phyloP scores from a whole-genome alignment of 2,329 filamentous ascomycete genomes.

The Cytospora paraplurivora region DNA sequence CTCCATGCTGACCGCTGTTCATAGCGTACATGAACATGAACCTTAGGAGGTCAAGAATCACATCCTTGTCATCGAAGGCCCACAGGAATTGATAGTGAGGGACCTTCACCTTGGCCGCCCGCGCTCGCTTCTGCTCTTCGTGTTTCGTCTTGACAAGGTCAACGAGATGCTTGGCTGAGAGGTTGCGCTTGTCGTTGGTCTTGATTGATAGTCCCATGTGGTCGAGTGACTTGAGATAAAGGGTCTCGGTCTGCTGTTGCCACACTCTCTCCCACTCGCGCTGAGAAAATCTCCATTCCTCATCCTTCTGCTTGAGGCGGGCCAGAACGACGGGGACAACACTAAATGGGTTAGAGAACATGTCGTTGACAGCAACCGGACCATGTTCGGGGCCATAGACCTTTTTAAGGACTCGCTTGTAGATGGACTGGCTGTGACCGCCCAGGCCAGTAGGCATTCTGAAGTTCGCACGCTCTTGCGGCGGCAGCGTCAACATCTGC shows the following conservation, averaged over 20 bases:
- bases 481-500: conserved; percentile 78
- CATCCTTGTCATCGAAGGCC: conserved; percentile 70
- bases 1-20: conserved; percentile 70
- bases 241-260: conserved; percentile 91
- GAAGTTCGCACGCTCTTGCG: conserved; percentile 72
- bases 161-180: conserved; percentile 86
- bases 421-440: conserved; percentile 93
- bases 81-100: conserved; percentile 75
- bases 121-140: conserved; percentile 81
- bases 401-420: conserved; percentile 96
- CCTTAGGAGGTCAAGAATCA: conserved; percentile 64
- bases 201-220: conserved; percentile 94
- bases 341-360: conserved; percentile 80
- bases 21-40: conserved; percentile 67
- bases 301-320: conserved; percentile 90
- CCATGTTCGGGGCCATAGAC: conserved; percentile 87
- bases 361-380: conserved; percentile 79
- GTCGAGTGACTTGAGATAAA: conserved; percentile 94
- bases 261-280: conserved; percentile 99
- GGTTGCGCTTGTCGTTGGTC: conserved; percentile 84
- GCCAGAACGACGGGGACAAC: conserved; percentile 88
- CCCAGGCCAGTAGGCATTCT: conserved; percentile 81
- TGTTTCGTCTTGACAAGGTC: conserved; percentile 90
- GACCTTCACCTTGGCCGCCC: conserved; percentile 59
- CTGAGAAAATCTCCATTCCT: conserved; percentile 96